phyloP scores from a whole-genome alignment of 495 filamentous ascomycete genomes.

The Podospora bellae-mahoneyi region DNA sequence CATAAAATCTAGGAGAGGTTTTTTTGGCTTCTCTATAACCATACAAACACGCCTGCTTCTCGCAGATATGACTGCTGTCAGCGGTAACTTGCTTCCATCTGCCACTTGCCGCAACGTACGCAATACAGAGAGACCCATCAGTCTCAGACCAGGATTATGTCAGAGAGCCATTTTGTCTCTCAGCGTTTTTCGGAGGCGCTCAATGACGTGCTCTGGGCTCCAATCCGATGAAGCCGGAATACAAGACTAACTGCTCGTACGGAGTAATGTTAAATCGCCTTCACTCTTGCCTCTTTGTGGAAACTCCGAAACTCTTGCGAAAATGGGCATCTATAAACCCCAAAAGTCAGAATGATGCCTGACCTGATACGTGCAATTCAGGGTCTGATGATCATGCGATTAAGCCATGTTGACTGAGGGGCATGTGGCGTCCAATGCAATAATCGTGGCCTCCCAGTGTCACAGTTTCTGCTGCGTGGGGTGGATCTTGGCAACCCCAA shows the following conservation, averaged over 20 bases:
- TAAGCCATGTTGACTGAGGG: neutral
- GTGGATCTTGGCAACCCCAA: slow-evolving; percentile 8
- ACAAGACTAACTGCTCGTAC: neutral
- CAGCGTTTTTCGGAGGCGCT: neutral
- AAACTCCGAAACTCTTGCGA: neutral
- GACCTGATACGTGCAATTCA: neutral
- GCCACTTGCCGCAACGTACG: neutral
- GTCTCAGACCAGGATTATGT: neutral
- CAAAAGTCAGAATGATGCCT: neutral
- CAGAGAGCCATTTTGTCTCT: neutral
- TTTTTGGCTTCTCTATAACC: neutral
- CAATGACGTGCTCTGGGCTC: neutral
- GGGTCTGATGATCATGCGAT: neutral
- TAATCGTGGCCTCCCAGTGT: neutral
- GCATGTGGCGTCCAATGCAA: neutral
- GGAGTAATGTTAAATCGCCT: neutral
- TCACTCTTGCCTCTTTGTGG: neutral
- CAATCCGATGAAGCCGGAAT: neutral
- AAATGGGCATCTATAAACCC: neutral
- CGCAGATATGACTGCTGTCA: neutral
- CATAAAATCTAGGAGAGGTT: neutral
- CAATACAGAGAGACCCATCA: neutral
- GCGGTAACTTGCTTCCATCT: neutral
- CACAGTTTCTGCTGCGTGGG: neutral
- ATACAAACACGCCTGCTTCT: neutral